Percentiles rank a stretch among this genome's conserved stretches.
phyloP scores from a whole-genome alignment of 306 rosid genomes.

The Quercus parvula region DNA sequence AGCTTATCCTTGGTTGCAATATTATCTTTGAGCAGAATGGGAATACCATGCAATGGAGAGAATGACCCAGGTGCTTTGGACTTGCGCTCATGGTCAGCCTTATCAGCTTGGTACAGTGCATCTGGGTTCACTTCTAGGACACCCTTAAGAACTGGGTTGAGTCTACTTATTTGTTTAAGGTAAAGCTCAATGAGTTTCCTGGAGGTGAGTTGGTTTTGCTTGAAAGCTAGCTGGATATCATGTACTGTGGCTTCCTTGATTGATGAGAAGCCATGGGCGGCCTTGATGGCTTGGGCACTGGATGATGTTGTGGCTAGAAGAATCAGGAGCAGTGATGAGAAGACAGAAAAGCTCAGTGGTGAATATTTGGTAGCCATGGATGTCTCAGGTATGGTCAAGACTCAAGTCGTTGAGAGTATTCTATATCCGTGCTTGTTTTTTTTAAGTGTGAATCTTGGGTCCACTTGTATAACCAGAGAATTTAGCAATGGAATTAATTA shows the following conservation, averaged over 20 bases:
- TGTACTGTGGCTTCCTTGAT: slow-evolving; percentile 41
- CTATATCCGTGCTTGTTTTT: too few species aligned
- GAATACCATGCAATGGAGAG: slow-evolving; percentile 51
- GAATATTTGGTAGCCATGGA: slow-evolving; percentile 25
- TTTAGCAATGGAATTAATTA: too few species aligned
- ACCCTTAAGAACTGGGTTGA: slow-evolving; percentile 30
- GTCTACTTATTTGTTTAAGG: slow-evolving; percentile 31
- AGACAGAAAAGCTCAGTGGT: slow-evolving; percentile 2
- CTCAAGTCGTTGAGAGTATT: too few species aligned
- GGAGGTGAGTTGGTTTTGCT: slow-evolving; percentile 35
- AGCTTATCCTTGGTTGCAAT: slow-evolving; percentile 61
- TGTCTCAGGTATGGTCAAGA: neutral
- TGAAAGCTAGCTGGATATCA: slow-evolving; percentile 44
- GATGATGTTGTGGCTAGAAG: slow-evolving; percentile 4
- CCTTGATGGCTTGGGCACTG: neutral
- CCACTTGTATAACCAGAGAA: too few species aligned
- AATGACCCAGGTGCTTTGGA: neutral
- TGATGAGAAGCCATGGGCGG: neutral
- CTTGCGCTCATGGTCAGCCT: slow-evolving; percentile 31
- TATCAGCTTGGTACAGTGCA: slow-evolving; percentile 37
- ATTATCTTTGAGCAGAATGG: slow-evolving; percentile 52
- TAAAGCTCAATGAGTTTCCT: slow-evolving; percentile 39
- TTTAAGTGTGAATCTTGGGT: too few species aligned
- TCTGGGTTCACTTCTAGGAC: slow-evolving; percentile 60
- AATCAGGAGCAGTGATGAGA: slow-evolving; percentile 22